phyloP scores from a whole-genome alignment of 192 early-diverging fungal species.

The Neocallimastix lanati region DNA sequence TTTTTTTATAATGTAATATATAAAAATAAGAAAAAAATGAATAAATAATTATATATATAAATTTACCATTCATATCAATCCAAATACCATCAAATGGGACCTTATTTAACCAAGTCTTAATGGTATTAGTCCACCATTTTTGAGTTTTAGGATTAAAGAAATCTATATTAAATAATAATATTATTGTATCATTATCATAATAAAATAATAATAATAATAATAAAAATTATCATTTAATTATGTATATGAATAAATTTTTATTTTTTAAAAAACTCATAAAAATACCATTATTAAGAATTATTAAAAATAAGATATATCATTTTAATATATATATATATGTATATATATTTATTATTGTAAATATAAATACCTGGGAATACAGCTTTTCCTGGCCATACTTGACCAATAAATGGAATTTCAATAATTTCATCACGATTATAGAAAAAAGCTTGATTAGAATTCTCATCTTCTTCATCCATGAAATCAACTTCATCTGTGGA shows the following conservation, averaged over 20 bases:
- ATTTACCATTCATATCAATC: constrained; percentile 57
- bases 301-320: no score
- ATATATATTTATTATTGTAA: no score
- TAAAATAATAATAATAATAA: no score
- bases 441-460: not conserved
- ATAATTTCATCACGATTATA: constrained; percentile 8
- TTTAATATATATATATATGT: no score
- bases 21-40: no score
- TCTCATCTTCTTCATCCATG: not conserved
- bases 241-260: no score
- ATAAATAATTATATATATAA: constrained; percentile 11
- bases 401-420: constrained; percentile 20
- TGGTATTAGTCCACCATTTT: constrained; percentile 23
- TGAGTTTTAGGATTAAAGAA: constrained; percentile 31
- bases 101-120: constrained; percentile 2
- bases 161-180: no score
- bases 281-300: no score
- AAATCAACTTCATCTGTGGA: not conserved
- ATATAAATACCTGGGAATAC: constrained; percentile 16
- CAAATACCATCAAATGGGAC: constrained; percentile 32
- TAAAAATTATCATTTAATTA: no score
- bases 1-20: no score
- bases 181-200: no score
- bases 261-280: no score
- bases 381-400: constrained; percentile 47